Percentiles rank a stretch among this genome's conserved stretches.
Conservation (phyloP, 768 basidiomycete species). For the Phlebiopsis flavidoalba region DNA sequence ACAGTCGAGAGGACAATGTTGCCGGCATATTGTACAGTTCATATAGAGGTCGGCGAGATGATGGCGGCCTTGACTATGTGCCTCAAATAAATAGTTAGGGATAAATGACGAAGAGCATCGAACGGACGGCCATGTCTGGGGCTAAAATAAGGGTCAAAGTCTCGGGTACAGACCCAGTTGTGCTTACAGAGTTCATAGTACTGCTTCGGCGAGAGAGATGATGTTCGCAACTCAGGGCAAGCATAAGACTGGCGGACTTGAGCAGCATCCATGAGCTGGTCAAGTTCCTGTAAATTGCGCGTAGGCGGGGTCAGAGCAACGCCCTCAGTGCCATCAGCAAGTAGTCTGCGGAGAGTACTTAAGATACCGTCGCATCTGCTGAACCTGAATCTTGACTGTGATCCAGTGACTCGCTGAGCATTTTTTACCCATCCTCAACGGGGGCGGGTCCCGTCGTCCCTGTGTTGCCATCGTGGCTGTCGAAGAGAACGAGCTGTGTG, state of each 20-base stretch:
- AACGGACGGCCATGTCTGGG: slow-evolving; percentile 97
- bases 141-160: background rate
- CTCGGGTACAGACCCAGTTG: background rate
- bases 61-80: slow-evolving; percentile 86
- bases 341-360: slow-evolving; percentile 37
- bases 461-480: slow-evolving; percentile 11
- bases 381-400: slow-evolving; percentile 86
- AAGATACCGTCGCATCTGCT: slow-evolving; percentile 94
- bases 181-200: slow-evolving; percentile 93
- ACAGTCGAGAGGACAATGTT: slow-evolving; percentile 91
- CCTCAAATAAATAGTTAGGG: slow-evolving; percentile 96
- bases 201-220: slow-evolving; percentile 90
- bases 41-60: slow-evolving; percentile 99
- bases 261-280: slow-evolving; percentile 98
- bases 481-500: background rate
- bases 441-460: slow-evolving; percentile 21
- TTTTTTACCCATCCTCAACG: slow-evolving; percentile 72
- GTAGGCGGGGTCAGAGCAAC: background rate
- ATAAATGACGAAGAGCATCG: slow-evolving; percentile 90
- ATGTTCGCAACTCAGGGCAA: slow-evolving; percentile 93
- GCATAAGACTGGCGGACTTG: slow-evolving; percentile 96
- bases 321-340: background rate
- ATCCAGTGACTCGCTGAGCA: slow-evolving; percentile 80
- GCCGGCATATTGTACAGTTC: slow-evolving; percentile 98
- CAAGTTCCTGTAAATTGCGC: slow-evolving; percentile 61